Evolutionary conservation across 768 basidiomycete genomes (phyloP), one percentile per base, ranked within the genome.

Genomic region (Pleurotus pulmonarius): DNA sequence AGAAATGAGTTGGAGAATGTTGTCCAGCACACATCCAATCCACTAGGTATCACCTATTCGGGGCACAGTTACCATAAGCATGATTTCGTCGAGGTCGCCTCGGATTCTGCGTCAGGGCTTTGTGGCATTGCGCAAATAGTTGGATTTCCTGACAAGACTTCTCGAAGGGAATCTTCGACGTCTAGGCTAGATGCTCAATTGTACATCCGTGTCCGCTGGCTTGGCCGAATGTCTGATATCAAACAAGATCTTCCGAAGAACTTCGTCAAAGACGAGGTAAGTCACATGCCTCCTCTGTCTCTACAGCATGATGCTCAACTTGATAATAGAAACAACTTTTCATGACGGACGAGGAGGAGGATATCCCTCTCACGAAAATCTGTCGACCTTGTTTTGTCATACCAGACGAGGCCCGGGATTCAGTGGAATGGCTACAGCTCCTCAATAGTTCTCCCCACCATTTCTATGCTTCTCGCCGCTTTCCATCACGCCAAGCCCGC

Each of bases 1-100:
- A 67, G 78, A 53, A 59, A 59, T 11, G 64, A 75, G 9, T 61
- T 71, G n/a, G 69, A 73, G 9, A 54, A 60, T 15, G 57, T 62
- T n/a, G 65, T 69, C 11, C 58, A 61, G 1, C 65, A 59, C 25
- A 61, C 79, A n/a, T 70, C 67, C n/a, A 67, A 49, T 58, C 56
- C 61, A 0, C 68, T 67, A 16, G 86, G 82, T 0, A 57, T 88
- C 22, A 66, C 72, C 0, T 83, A 73, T 62, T 69, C 67, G 8
- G 82, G 80, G 0, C 60, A 70, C 1, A 68, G 68, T 0, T 91
- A 85, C 59, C 90, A 92, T 54, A 48, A 72, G 0, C 68, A 83
- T 43, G 90, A 92, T 38, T 88, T 81, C 58, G 80, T 83, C 4
- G 70, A 85, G 4, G 78, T 85, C 63, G 70, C 65, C 16, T 73